Evolutionary conservation across 1,284 basidiomycete genomes (phyloP).

Genomic region (Cryptococcus floricola): DNA sequence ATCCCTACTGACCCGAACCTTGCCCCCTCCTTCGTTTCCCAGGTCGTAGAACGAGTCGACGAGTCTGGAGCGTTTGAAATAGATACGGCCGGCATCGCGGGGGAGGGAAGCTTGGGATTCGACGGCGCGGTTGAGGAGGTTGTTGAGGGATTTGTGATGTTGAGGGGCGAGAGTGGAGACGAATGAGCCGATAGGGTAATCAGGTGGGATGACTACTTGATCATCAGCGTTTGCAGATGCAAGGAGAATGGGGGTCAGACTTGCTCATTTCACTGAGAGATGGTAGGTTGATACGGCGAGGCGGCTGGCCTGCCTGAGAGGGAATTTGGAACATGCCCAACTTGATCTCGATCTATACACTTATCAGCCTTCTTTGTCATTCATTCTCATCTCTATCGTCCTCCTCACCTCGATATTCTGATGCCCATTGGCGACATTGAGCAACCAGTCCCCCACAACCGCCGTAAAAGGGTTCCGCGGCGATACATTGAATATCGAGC

Average conservation of each 20-base stretch:
- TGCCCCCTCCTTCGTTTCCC: constrained; percentile 40
- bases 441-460: constrained; percentile 84
- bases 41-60: constrained; percentile 72
- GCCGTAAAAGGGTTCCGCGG: constrained; percentile 91
- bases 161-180: constrained; percentile 73
- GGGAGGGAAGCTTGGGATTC: constrained; percentile 52
- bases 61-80: constrained; percentile 73
- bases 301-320: constrained; percentile 9
- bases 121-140: constrained; percentile 66
- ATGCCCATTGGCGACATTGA: constrained; percentile 45
- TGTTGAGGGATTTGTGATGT: constrained; percentile 61
- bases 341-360: constrained; percentile 82
- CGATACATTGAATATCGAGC: constrained; percentile 86
- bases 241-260: constrained; percentile 40
- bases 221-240: not conserved
- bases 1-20: constrained; percentile 80
- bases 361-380: not conserved
- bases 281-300: constrained; percentile 59
- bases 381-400: not conserved
- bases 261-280: constrained; percentile 81
- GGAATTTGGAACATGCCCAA: constrained; percentile 72
- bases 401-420: constrained; percentile 54
- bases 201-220: constrained; percentile 52
- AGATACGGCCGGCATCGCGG: constrained; percentile 56
- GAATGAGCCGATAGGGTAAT: constrained; percentile 59